Conservation (phyloP, 2,329 filamentous ascomycete genomes). For the Fusarium sp. region DNA sequence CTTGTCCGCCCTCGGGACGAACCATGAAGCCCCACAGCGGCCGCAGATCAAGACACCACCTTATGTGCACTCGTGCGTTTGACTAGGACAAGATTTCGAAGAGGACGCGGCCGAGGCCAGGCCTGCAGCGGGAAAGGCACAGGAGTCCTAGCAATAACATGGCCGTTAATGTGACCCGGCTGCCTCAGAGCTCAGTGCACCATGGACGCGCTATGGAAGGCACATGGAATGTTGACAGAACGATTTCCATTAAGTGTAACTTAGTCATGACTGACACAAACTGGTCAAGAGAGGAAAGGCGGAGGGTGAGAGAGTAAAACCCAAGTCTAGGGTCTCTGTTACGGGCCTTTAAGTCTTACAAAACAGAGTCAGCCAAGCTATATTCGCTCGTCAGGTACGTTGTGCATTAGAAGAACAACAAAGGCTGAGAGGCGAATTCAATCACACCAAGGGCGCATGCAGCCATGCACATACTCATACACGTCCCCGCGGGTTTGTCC, state of each 20-base stretch:
- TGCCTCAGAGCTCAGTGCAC: constrained; percentile 28
- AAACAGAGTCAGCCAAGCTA: constrained; percentile 2
- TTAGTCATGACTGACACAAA: not conserved
- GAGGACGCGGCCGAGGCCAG: constrained; percentile 45
- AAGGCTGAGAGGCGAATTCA: constrained; percentile 26
- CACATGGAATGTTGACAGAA: constrained; percentile 36
- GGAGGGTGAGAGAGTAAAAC: not conserved
- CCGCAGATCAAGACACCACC: constrained; percentile 57
- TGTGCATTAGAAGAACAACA: constrained; percentile 30
- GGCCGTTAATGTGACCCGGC: constrained; percentile 43
- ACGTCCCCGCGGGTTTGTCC: constrained; percentile 33
- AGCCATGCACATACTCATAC: constrained; percentile 34
- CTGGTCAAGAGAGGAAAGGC: not conserved
- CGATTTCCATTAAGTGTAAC: constrained; percentile 1
- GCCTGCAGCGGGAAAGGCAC: constrained; percentile 51
- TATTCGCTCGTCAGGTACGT: constrained; percentile 29
- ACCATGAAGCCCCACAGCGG: constrained; percentile 57
- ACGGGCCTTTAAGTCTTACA: not conserved
- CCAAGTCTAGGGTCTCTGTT: not conserved
- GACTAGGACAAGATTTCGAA: constrained; percentile 39
- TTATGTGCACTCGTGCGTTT: constrained; percentile 43
- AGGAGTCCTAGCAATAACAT: constrained; percentile 48
- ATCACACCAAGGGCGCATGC: constrained; percentile 31
- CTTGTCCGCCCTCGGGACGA: constrained; percentile 56
- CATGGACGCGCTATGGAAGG: constrained; percentile 34